Evolutionary conservation across 225 moss, liverwort and hornwort species (phyloP).

Genomic region (Polytrichum commune): DNA sequence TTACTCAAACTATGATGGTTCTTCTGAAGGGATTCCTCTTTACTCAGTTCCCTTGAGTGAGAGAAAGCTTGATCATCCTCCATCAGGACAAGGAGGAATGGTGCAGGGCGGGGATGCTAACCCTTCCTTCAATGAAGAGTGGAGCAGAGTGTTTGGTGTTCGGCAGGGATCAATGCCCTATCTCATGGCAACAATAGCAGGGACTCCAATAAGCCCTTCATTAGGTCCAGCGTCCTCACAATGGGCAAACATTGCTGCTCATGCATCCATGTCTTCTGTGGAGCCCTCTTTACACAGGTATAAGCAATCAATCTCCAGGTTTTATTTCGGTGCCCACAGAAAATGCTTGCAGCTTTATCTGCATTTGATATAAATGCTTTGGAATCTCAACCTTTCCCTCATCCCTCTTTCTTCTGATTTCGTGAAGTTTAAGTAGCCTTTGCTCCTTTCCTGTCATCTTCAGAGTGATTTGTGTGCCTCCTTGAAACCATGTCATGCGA

Average conservation of each 20-base stretch:
- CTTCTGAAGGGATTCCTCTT: slow-evolving; percentile 92
- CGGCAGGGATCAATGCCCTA: slow-evolving; percentile 69
- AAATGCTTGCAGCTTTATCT: too few relatives aligned
- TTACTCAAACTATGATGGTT: slow-evolving; percentile 95
- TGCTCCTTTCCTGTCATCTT: too few relatives aligned
- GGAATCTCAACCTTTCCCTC: too few relatives aligned
- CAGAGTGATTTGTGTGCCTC: too few relatives aligned
- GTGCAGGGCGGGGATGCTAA: slow-evolving; percentile 46
- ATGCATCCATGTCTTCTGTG: slow-evolving; percentile 67
- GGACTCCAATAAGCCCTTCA: slow-evolving; percentile 73
- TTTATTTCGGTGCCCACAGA: too few relatives aligned
- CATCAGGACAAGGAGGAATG: slow-evolving; percentile 47
- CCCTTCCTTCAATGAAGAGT: slow-evolving; percentile 84
- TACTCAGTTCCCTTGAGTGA: slow-evolving; percentile 81
- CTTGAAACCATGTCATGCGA: too few relatives aligned
- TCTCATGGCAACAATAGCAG: slow-evolving; percentile 58
- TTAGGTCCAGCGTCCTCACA: slow-evolving; percentile 91
- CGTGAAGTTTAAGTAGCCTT: too few relatives aligned
- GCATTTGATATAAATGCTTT: too few relatives aligned
- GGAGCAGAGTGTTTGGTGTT: slow-evolving; percentile 85
- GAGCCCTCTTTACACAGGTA: slow-evolving; percentile 89
- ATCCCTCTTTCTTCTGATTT: too few relatives aligned
- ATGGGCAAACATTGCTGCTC: slow-evolving; percentile 85
- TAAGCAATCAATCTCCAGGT: slow-evolving; percentile 6
- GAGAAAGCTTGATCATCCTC: slow-evolving; percentile 51